Base-by-base conservation (phyloP, 495 filamentous ascomycete genomes). In the Penicillium pancosmium region DNA sequence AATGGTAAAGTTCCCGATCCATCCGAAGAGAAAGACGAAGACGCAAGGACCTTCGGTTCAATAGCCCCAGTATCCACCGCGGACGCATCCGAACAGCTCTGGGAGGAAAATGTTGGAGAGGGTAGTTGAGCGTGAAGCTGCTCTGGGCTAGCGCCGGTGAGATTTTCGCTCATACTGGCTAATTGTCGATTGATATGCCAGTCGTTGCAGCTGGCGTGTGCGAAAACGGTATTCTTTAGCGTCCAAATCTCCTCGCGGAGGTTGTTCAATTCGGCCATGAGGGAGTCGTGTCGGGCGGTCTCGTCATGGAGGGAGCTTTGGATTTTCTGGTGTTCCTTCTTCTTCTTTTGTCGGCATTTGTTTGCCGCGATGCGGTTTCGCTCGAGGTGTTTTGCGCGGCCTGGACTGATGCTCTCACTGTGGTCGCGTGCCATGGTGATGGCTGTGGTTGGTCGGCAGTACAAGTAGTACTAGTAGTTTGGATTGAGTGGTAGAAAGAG, bases 301-400 rank as follows among this genome's bases (percentile, higher is more conserved):
- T 69, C 64, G 21, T 57, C 27, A 15, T 55, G 50, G 7, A 69
- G 51, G 0, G 49, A 31, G 4, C 38, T 56, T 35, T 69, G 50
- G 23, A 69, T 68, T 25, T 53, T 41, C 18, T 67, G 50, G 21
- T 69, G 59, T 53, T 68, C 61, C 0, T 44, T 27, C 59, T 69
- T 69, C 25, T 61, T 67, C 35, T 67, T 64, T 31, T 48, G 25
- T 25, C 67, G 61, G 44, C 67, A 69, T 50, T 69, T 69, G 54
- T 63, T 69, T n/a, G 67, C 67, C 35, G 67, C 65, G 44, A 69
- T 52, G 15, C 67, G 61, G 52, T 69, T 69, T 19, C 67, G 59
- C 54, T 69, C 67, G 16, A 69, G 64, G 43, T 67, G 67, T 27
- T 51, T 60, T 25, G 64, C 59, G 4, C 67, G 52, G 18, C 62